A percentile compares a stretch with the other conserved stretches of the same genome.
These are phyloP conservation scores for Penicillium lagena DNA, from an alignment of 495 filamentous ascomycete genomes.

Conservation along the genomic window DNA sequence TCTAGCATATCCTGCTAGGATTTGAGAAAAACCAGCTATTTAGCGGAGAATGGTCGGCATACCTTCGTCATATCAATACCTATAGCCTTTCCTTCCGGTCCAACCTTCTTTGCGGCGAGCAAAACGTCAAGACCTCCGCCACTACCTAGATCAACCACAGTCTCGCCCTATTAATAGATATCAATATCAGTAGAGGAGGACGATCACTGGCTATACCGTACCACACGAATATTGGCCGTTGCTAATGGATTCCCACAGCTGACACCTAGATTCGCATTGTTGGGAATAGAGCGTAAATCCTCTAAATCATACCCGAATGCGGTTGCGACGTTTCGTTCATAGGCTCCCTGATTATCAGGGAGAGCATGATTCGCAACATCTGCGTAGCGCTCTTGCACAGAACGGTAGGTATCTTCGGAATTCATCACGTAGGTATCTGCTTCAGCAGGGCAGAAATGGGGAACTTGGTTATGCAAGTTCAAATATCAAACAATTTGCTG, in stretches of 20 bases:
- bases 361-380: background rate
- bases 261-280: conserved; percentile 55
- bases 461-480: no score
- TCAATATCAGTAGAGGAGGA: background rate
- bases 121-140: conserved; percentile 63
- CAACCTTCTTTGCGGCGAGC: conserved; percentile 52
- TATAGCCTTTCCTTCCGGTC: conserved; percentile 45
- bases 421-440: background rate
- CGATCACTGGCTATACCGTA: conserved; percentile 8
- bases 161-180: conserved; percentile 45
- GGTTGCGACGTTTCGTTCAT: conserved; percentile 34
- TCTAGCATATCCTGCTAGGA: conserved; percentile 50
- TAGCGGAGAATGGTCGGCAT: background rate
- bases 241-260: conserved; percentile 62
- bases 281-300: conserved; percentile 49
- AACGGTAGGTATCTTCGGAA: conserved; percentile 2
- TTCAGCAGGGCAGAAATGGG: background rate
- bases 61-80: conserved; percentile 66
- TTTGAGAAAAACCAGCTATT: background rate
- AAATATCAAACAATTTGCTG: no score
- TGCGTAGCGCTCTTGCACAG: conserved; percentile 2
- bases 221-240: conserved; percentile 45
- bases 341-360: background rate
- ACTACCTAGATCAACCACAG: conserved; percentile 55
- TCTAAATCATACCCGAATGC: conserved; percentile 55